These are phyloP conservation scores for Trifolium pratense DNA, from an alignment of 306 rosid genomes.

Conservation along the genomic window DNA sequence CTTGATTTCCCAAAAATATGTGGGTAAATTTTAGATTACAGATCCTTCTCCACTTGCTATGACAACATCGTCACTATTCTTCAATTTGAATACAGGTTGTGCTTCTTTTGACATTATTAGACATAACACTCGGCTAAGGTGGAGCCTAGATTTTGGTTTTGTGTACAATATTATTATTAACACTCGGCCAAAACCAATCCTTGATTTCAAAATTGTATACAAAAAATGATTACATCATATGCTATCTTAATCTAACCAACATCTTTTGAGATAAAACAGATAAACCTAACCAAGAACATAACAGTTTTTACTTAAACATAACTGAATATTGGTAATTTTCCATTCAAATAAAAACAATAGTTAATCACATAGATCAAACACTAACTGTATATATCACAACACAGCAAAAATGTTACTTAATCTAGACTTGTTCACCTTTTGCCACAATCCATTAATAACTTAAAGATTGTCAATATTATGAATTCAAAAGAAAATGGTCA, in stretches of 20 bases:
- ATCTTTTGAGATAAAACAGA: too few species aligned
- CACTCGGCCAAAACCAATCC: neutral
- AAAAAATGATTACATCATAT: neutral
- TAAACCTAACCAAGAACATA: too few species aligned
- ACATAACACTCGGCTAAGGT: neutral
- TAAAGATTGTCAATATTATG: neutral
- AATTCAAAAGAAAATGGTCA: too few species aligned
- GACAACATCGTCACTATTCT: neutral
- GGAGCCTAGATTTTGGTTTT: neutral
- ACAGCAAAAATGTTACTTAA: conserved; percentile 6
- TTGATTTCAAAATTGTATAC: neutral
- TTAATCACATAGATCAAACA: neutral
- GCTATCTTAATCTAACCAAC: neutral
- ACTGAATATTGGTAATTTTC: too few species aligned
- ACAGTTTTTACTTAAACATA: too few species aligned
- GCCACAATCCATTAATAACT: conserved; percentile 2
- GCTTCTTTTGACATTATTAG: neutral
- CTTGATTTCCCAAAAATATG: neutral
- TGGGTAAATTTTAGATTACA: neutral
- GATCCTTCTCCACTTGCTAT: neutral
- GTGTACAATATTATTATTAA: neutral
- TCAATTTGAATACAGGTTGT: neutral
- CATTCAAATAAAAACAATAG: too few species aligned
- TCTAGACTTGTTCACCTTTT: conserved; percentile 6
- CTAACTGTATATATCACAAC: neutral